Evolutionary conservation across 306 rosid species (phyloP), one percentile per base, ranked within the genome.

Genomic region (Astragalus membranaceus): DNA sequence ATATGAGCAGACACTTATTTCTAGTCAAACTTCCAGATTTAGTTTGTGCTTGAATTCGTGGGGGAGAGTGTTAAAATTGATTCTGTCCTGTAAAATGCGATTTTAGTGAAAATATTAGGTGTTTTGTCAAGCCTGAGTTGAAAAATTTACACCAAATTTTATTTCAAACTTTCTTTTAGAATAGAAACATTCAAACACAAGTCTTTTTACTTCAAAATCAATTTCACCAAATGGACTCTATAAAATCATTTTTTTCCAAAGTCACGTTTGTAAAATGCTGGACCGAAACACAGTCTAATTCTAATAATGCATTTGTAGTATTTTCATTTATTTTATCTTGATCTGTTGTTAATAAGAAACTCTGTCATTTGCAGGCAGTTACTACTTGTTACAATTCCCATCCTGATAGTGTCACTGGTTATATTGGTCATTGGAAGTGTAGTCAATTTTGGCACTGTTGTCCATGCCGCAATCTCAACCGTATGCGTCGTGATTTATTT

Each of bases 311-410:
- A 47, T 15, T 30, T 0, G 23, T 62, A 13, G 11, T 46, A 52
- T 64, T 41, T 57, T 56, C 14, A 47, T 46, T 2, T 15, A 14
- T 58, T 49, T 9, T 35, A 43, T 60, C 50, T 51, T 48, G 50
- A 73, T 79, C 10, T 33, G 43, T 42, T 56, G 15, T 53, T 23
- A 56, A 56, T 42, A 69, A 57, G 42, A n/a, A 42, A 64, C 56
- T 37, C 59, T 7, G 10, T 13, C 36, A 11, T 50, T 67, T 84
- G 88, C 88, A 90, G 94, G 87, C 60, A 68, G 39, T 81, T 90
- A 17, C 81, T 90, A 29, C 91, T 90, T 43, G 1, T 74, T 46
- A 90, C 94, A 23, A 79, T 90, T 78, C 96, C 96, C 1, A 88
- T 86, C 82, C 84, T 90, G 75, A 57, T 90, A 47, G 75, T 79